These are phyloP conservation scores for Globisporangium acanthophoron DNA, from an alignment of 352 stramenopile species.

Conservation along the genomic window DNA sequence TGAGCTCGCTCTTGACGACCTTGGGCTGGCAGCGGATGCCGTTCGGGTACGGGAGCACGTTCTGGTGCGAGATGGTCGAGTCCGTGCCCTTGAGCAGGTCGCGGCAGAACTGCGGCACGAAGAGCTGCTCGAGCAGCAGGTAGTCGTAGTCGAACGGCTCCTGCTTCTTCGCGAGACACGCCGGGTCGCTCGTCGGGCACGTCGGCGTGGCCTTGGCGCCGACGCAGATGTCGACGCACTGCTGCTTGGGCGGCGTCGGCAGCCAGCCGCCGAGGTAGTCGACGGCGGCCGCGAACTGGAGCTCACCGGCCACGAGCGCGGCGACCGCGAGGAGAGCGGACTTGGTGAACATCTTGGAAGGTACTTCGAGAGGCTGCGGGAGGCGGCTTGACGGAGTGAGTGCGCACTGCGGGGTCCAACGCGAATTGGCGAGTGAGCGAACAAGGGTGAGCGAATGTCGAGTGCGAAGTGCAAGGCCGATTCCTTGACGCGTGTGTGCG, in stretches of 20 bases:
- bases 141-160: neutral
- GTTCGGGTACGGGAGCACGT: constrained; percentile 58
- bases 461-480: too few relatives aligned
- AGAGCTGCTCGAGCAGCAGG: constrained; percentile 52
- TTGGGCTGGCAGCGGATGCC: constrained; percentile 39
- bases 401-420: too few relatives aligned
- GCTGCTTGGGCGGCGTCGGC: constrained; percentile 28
- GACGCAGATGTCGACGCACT: constrained; percentile 76
- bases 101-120: constrained; percentile 78
- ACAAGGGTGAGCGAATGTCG: too few relatives aligned
- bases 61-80: constrained; percentile 76
- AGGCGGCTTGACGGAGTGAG: too few relatives aligned
- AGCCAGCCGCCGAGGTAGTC: constrained; percentile 68
- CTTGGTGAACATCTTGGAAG: too few relatives aligned
- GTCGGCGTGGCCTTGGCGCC: constrained; percentile 50
- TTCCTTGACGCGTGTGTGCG: neutral
- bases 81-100: constrained; percentile 69
- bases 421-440: too few relatives aligned
- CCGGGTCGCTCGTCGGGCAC: constrained; percentile 47
- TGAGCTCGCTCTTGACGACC: constrained; percentile 41
- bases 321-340: too few relatives aligned
- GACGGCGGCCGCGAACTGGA: constrained; percentile 19
- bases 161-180: constrained; percentile 59
- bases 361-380: too few relatives aligned
- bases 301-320: neutral